Conservation (phyloP, 768 basidiomycete species). For the Dendrothele bispora region DNA sequence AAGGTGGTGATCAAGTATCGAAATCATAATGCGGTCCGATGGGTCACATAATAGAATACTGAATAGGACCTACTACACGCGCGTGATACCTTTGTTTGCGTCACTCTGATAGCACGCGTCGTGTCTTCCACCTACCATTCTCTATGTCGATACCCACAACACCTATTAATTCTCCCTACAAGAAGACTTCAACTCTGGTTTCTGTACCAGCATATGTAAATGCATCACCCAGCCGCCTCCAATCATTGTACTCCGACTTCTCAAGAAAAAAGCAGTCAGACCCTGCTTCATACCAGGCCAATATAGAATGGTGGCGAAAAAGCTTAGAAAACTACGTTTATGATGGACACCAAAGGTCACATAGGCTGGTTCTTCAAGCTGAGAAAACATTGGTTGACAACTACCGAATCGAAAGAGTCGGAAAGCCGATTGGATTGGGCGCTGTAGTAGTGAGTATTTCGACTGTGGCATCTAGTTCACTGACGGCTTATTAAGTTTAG, state of each 20-base stretch:
- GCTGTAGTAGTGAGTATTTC: conserved; percentile 67
- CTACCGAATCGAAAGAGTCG: conserved; percentile 65
- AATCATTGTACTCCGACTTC: conserved; percentile 87
- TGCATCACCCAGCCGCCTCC: conserved; percentile 56
- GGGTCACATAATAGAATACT: no score
- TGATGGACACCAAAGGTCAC: conserved; percentile 53
- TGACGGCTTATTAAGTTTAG: neutral
- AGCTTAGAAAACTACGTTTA: conserved; percentile 62
- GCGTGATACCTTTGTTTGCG: no score
- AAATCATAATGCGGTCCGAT: no score
- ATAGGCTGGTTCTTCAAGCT: conserved; percentile 62
- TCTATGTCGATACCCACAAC: no score
- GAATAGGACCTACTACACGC: no score
- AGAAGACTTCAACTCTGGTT: conserved; percentile 6
- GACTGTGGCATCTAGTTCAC: neutral
- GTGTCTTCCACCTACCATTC: no score
- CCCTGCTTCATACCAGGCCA: conserved; percentile 76
- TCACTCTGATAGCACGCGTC: no score
- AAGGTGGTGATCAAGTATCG: no score
- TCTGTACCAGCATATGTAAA: conserved; percentile 46
- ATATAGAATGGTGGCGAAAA: conserved; percentile 85
- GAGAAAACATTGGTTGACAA: conserved; percentile 53
- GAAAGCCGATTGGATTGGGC: conserved; percentile 72
- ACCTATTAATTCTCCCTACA: conserved; percentile 4
- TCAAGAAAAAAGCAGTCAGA: conserved; percentile 83